Evolutionary conservation across 257 asterid genomes (phyloP).

Genomic region (Misopates orontium): DNA sequence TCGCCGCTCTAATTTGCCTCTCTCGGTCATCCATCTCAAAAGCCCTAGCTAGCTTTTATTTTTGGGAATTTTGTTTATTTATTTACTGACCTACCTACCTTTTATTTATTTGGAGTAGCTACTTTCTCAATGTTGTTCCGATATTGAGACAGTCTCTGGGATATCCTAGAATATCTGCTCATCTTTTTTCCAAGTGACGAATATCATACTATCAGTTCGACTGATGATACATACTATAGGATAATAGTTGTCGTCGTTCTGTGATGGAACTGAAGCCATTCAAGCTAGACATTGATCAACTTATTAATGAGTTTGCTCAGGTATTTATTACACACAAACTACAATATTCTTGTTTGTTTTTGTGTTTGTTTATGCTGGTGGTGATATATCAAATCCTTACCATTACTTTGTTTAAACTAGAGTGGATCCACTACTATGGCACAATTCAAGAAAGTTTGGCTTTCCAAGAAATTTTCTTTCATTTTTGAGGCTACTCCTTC

Average conservation of each 20-base stretch:
- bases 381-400: constrained; percentile 11
- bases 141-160: too few relatives aligned
- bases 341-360: not conserved
- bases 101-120: too few relatives aligned
- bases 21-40: too few relatives aligned
- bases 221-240: constrained; percentile 3
- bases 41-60: too few relatives aligned
- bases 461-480: constrained; percentile 67
- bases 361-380: not conserved
- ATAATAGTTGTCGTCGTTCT: constrained; percentile 15
- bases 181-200: too few relatives aligned
- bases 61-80: too few relatives aligned
- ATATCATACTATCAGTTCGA: too few relatives aligned
- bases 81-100: too few relatives aligned
- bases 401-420: constrained; percentile 35
- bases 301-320: constrained; percentile 61
- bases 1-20: too few relatives aligned
- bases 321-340: constrained; percentile 30
- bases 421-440: constrained; percentile 54
- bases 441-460: constrained; percentile 80
- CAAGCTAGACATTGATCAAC: constrained; percentile 85
- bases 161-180: too few relatives aligned
- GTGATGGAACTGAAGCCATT: constrained; percentile 75
- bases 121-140: too few relatives aligned
- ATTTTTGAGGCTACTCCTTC: constrained; percentile 85